Evolutionary conservation across 1,284 basidiomycete species (phyloP).

Genomic region (Chalciporus sp.): DNA sequence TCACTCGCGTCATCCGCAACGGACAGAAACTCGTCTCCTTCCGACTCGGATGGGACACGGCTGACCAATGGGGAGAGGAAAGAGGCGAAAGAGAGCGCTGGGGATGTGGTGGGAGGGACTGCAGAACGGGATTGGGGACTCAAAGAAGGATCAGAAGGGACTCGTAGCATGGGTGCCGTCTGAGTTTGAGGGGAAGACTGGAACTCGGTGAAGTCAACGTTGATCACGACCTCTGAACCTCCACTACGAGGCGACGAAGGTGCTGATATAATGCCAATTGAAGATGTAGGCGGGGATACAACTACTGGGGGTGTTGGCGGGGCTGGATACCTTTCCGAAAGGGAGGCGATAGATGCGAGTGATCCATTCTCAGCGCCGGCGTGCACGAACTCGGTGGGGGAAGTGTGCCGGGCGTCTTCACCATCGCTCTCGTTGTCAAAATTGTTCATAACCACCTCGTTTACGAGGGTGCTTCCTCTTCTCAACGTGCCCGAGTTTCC

Average conservation of each 20-base stretch:
- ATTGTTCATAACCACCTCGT: conserved; percentile 14
- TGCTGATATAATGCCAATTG: conserved; percentile 19
- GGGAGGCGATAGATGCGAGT: conserved; percentile 27
- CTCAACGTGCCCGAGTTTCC: conserved; percentile 14
- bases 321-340: conserved; percentile 36
- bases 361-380: background rate
- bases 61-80: conserved; percentile 30
- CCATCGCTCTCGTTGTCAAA: conserved; percentile 5
- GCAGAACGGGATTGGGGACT: conserved; percentile 15
- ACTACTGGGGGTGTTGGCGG: conserved; percentile 33
- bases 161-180: conserved; percentile 16
- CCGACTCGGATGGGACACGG: conserved; percentile 22
- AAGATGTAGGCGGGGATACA: conserved; percentile 29
- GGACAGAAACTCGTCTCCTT: conserved; percentile 32
- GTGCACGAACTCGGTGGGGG: background rate
- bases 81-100: conserved; percentile 23
- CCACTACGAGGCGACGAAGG: conserved; percentile 29
- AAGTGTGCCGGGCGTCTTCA: conserved; percentile 2
- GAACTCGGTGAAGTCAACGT: background rate
- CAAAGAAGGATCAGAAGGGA: conserved; percentile 6
- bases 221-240: conserved; percentile 18
- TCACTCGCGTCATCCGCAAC: conserved; percentile 22
- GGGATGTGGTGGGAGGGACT: conserved; percentile 9
- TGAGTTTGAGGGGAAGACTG: background rate
- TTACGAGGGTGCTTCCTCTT: conserved; percentile 21